Conservation (phyloP, 1,284 basidiomycete genomes). For the Boletus semigastroideus region DNA sequence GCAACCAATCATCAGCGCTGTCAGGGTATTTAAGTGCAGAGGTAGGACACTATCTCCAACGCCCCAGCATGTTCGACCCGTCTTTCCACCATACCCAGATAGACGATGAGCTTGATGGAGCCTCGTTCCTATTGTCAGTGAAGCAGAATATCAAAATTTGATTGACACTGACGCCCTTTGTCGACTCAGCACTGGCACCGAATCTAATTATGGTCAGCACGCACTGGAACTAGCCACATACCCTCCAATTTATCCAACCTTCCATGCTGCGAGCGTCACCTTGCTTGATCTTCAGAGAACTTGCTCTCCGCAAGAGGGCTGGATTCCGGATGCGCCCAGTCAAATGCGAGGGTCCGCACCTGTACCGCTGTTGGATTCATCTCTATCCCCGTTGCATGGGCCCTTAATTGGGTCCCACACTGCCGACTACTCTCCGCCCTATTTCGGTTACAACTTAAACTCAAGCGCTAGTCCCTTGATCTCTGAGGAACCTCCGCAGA, state of each 20-base stretch:
- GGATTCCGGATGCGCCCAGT: neutral
- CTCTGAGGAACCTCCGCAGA: neutral
- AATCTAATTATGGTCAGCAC: neutral
- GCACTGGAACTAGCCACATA: neutral
- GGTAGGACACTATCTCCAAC: neutral
- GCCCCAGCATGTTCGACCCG: constrained; percentile 9
- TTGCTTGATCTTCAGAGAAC: neutral
- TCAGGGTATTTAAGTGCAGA: constrained; percentile 13
- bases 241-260: neutral
- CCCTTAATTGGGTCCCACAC: neutral
- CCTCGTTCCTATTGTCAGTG: constrained; percentile 13
- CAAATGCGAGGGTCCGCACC: neutral
- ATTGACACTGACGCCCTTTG: constrained; percentile 9
- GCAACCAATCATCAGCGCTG: constrained; percentile 9
- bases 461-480: neutral
- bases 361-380: neutral
- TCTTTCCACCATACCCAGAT: neutral
- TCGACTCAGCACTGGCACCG: constrained; percentile 6
- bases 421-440: neutral
- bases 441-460: neutral
- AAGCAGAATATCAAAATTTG: neutral
- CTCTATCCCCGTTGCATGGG: neutral
- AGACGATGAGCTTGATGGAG: neutral
- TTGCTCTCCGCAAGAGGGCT: neutral
- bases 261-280: neutral